These are phyloP conservation scores for Chlorella ohadii DNA, from an alignment of 139 green algal genomes.

Conservation along the genomic window DNA sequence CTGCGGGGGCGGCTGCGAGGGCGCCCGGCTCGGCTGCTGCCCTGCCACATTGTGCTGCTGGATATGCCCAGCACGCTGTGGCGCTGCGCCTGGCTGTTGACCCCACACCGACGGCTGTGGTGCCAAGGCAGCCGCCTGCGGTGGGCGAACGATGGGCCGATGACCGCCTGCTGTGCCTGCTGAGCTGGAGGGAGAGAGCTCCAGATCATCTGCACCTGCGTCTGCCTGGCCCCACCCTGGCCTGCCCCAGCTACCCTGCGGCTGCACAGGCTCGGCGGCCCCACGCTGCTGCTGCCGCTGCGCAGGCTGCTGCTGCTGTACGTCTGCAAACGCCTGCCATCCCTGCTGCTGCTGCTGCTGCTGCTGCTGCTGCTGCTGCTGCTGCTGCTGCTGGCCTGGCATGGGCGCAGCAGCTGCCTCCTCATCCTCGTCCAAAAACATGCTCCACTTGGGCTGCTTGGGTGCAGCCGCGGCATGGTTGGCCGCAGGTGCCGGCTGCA, in stretches of 20 bases:
- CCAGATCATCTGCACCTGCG: neutral
- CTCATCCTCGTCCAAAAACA: neutral
- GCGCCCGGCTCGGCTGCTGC: neutral
- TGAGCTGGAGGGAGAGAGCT: neutral
- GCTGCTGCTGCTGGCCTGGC: neutral
- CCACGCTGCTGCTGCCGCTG: neutral
- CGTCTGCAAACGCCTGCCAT: neutral
- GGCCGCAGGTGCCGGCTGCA: neutral
- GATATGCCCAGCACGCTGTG: no score
- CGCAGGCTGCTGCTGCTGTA: neutral
- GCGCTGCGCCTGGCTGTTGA: neutral
- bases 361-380: constrained; percentile 3
- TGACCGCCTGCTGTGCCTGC: neutral
- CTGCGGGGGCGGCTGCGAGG: no score
- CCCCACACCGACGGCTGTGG: neutral
- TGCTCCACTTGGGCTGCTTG: constrained; percentile 5
- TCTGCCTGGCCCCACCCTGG: neutral
- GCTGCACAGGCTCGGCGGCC: neutral
- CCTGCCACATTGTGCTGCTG: neutral
- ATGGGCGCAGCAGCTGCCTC: neutral
- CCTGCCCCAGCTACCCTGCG: neutral
- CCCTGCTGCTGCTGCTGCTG: neutral
- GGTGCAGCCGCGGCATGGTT: neutral
- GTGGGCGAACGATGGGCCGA: neutral
- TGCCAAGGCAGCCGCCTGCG: neutral